A percentile compares a stretch with the other conserved stretches of the same genome.
Conservation (phyloP, 345 rosid genomes). For the Ricinus communis region DNA sequence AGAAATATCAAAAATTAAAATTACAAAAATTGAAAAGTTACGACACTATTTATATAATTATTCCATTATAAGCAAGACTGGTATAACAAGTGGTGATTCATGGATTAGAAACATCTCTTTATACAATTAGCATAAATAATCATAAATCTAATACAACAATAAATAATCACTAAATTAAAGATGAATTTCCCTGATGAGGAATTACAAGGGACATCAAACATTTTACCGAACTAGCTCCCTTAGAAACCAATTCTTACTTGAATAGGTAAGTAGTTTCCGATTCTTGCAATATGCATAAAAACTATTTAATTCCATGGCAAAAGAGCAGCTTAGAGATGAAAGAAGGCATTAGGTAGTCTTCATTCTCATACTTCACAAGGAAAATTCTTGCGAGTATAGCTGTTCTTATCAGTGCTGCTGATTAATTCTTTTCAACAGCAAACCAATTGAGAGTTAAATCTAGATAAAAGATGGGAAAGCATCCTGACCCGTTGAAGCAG, state of each 20-base stretch:
- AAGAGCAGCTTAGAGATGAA: neutral
- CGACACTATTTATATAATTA: too few species aligned
- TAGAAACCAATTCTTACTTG: neutral
- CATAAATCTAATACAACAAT: neutral
- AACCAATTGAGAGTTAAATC: neutral
- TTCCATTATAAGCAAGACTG: neutral
- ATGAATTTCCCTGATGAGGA: neutral
- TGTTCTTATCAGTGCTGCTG: neutral
- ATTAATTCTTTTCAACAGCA: neutral
- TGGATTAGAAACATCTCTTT: neutral
- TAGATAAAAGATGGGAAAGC: neutral
- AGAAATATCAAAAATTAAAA: too few species aligned
- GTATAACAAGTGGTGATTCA: neutral
- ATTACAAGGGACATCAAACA: neutral
- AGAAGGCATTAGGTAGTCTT: neutral
- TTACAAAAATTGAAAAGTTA: too few species aligned
- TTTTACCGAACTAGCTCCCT: neutral
- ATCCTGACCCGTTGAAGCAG: slow-evolving; percentile 5
- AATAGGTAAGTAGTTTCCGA: neutral
- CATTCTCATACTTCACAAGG: neutral
- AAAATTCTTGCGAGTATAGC: neutral
- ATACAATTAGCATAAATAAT: neutral
- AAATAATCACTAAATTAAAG: neutral
- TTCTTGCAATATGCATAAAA: neutral
- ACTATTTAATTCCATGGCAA: neutral